Evolutionary conservation across 2,329 filamentous ascomycete genomes (phyloP).

Genomic region (Leptographium lundbergii): DNA sequence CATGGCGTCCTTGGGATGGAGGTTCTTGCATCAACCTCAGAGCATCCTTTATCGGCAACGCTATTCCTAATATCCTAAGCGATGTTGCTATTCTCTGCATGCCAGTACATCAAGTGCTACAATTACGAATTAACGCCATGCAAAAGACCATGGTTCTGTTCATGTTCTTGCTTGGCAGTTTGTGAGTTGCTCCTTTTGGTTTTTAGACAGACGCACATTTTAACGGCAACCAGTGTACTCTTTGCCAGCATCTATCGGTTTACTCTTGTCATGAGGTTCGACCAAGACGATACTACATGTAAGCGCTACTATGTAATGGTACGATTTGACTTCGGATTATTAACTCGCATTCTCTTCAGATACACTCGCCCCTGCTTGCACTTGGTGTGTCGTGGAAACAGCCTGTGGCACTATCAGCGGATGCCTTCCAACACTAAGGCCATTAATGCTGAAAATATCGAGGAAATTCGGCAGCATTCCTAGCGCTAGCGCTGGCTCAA

Average conservation of each 20-base stretch:
- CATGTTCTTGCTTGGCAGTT: constrained; percentile 21
- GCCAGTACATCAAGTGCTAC: constrained; percentile 12
- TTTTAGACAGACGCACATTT: not conserved
- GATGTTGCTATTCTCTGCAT: constrained; percentile 22
- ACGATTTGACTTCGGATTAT: not conserved
- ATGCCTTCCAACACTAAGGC: constrained; percentile 30
- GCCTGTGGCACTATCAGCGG: constrained; percentile 26
- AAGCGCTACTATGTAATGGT: not conserved
- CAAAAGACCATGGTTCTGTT: constrained; percentile 15
- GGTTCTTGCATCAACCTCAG: constrained; percentile 27
- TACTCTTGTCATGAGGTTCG: constrained; percentile 17
- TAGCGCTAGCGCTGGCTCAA: not conserved
- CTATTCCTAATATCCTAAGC: constrained; percentile 27
- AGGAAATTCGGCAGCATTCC: constrained; percentile 7
- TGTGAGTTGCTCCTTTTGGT: constrained; percentile 16
- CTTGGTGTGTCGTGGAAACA: constrained; percentile 22
- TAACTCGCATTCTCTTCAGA: constrained; percentile 6
- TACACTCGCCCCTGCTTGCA: constrained; percentile 16
- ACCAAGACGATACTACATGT: constrained; percentile 16
- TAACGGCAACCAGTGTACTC: constrained; percentile 13
- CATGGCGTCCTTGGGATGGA: constrained; percentile 20
- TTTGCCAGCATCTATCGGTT: constrained; percentile 17
- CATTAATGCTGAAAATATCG: constrained; percentile 11
- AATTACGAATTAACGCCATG: constrained; percentile 11
- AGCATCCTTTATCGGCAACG: constrained; percentile 29